Conservation (phyloP, 2,329 filamentous ascomycete genomes). For the Pseudogymnoascus destructans region DNA sequence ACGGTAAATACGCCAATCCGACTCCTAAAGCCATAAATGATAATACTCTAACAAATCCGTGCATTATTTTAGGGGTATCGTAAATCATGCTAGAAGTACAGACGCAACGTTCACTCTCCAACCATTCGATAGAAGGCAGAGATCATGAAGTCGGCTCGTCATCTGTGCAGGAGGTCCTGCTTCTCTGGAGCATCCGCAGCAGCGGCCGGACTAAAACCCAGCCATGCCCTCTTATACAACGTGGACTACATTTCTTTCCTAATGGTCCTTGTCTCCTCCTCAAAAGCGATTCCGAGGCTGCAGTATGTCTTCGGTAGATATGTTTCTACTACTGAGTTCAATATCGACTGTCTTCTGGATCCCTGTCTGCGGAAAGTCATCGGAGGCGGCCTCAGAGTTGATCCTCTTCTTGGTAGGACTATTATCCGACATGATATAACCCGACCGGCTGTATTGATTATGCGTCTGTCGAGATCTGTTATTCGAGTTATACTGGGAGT, state of each 20-base stretch:
- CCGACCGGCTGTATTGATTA: slow-evolving; percentile 1
- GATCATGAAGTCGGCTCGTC: not conserved
- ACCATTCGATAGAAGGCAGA: not conserved
- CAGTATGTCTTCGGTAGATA: slow-evolving; percentile 1
- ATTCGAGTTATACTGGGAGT: not conserved
- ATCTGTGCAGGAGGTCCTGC: not conserved
- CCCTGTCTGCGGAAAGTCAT: not conserved
- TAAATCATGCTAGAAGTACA: not conserved
- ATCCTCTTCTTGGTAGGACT: not conserved
- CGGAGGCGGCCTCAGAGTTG: not conserved
- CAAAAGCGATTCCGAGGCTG: not conserved
- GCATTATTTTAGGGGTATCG: not conserved
- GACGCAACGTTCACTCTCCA: not conserved
- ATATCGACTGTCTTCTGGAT: slow-evolving; percentile 10
- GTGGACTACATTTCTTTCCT: not conserved
- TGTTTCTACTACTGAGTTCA: slow-evolving; percentile 6
- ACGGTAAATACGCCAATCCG: not conserved
- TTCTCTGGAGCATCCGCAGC: not conserved
- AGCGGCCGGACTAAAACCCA: not conserved
- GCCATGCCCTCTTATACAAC: not conserved
- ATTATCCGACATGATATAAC: slow-evolving; percentile 4
- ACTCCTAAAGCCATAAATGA: not conserved
- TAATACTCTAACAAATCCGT: not conserved
- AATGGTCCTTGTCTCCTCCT: not conserved
- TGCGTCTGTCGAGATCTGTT: not conserved